Evolutionary conservation across 768 basidiomycete genomes (phyloP).

Genomic region (Exidia glandulosa): DNA sequence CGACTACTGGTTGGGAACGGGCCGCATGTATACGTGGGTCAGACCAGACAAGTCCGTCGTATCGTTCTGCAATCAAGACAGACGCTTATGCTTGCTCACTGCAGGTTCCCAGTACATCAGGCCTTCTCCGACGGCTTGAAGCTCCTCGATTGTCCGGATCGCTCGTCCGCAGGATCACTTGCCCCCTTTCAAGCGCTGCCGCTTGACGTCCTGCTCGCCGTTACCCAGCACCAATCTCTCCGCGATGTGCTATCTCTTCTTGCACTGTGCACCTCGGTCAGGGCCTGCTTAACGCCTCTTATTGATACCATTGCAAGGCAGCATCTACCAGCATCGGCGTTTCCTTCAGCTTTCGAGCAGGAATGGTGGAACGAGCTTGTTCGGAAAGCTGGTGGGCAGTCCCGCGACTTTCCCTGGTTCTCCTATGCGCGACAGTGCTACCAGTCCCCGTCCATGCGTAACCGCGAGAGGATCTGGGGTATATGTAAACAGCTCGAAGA

Average conservation of each 20-base stretch:
- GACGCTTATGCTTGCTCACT: not conserved
- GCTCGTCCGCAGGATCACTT: slow-evolving; percentile 12
- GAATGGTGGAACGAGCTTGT: not conserved
- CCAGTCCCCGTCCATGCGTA: not conserved
- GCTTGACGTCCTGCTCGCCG: slow-evolving; percentile 60
- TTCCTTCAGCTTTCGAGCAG: not conserved
- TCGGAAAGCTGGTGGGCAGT: not conserved
- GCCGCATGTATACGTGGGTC: not conserved
- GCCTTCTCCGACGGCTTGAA: not conserved
- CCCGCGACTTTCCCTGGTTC: not conserved
- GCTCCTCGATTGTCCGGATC: not conserved
- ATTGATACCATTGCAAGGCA: not conserved
- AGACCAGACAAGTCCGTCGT: not conserved
- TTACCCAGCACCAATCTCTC: slow-evolving; percentile 50
- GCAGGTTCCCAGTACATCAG: not conserved
- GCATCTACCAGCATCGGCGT: not conserved
- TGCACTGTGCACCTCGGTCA: not conserved
- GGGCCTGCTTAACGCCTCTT: not conserved
- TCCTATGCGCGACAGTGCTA: not conserved
- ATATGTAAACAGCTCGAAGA: not conserved
- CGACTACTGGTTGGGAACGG: not conserved
- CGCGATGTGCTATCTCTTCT: slow-evolving; percentile 47
- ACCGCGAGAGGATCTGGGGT: not conserved
- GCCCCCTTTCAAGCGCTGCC: slow-evolving; percentile 46
- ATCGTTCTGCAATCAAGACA: not conserved